Evolutionary conservation across 495 filamentous ascomycete species (phyloP).

Genomic region (Parathielavia appendiculata): DNA sequence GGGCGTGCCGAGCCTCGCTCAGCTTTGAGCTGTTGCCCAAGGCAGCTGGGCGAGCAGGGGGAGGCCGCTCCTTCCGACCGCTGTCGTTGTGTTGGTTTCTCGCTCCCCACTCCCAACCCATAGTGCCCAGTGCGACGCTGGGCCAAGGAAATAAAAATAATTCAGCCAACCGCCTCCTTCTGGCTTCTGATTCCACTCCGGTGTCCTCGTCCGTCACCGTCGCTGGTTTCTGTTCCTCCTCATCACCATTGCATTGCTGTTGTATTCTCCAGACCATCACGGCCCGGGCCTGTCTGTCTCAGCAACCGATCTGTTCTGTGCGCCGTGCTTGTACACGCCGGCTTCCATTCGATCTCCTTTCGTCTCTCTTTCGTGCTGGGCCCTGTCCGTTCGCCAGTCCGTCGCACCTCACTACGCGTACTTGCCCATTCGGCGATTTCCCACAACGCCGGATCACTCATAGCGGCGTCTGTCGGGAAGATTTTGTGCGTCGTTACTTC

Average conservation of each 20-base stretch:
- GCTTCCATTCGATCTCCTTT: background rate
- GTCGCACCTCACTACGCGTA: constrained; percentile 3
- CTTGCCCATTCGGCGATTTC: constrained; percentile 8
- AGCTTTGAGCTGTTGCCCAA: no score
- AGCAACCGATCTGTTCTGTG: background rate
- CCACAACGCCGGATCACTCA: constrained; percentile 8
- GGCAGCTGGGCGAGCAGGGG: background rate
- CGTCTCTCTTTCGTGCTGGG: background rate
- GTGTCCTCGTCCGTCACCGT: background rate
- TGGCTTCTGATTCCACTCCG: constrained; percentile 14
- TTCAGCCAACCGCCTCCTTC: constrained; percentile 26
- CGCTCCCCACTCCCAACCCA: constrained; percentile 24
- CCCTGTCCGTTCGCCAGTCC: constrained; percentile 4
- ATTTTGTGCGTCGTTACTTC: constrained; percentile 13
- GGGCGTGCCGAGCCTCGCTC: no score
- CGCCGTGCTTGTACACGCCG: background rate
- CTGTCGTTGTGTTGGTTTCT: constrained; percentile 16
- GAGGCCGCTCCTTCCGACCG: constrained; percentile 21
- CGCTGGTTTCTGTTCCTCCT: constrained; percentile 5
- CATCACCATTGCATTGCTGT: constrained; percentile 5
- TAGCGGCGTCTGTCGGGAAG: background rate
- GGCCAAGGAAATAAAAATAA: constrained; percentile 33
- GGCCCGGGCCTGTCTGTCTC: background rate
- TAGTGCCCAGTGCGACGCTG: constrained; percentile 19
- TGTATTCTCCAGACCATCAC: constrained; percentile 1